Evolutionary conservation across 768 basidiomycete species (phyloP).

Genomic region (Naganishia antarctica): DNA sequence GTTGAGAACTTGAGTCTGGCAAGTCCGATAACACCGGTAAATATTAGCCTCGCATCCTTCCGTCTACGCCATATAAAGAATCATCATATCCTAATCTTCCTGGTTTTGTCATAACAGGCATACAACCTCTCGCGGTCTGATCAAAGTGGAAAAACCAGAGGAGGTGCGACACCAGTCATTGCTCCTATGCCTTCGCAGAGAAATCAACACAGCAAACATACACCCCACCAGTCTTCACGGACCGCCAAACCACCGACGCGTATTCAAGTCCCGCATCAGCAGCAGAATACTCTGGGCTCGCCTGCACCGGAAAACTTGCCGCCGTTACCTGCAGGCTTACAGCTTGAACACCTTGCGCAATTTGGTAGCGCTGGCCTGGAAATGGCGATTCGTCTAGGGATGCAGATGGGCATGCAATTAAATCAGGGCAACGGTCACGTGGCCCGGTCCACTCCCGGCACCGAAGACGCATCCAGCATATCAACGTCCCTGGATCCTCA

Average conservation of each 20-base stretch:
- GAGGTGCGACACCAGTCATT: neutral
- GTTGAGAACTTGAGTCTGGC: conserved; percentile 16
- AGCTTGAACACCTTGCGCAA: conserved; percentile 41
- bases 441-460: neutral
- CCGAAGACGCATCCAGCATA: conserved; percentile 1
- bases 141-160: neutral
- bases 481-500: conserved; percentile 3
- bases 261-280: conserved; percentile 5
- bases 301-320: conserved; percentile 31
- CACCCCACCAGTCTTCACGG: neutral
- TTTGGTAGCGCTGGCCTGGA: conserved; percentile 45
- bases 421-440: conserved; percentile 12
- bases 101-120: neutral
- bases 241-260: neutral
- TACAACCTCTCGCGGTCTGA: neutral
- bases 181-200: neutral
- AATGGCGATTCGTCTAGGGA: conserved; percentile 47
- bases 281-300: neutral
- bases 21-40: conserved; percentile 13
- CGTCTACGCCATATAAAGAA: neutral
- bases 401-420: conserved; percentile 46
- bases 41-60: neutral
- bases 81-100: neutral
- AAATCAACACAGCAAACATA: neutral
- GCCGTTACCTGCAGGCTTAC: conserved; percentile 44